Evolutionary conservation across 352 stramenopile genomes (phyloP).

Genomic region (Globisporangium sylvaticum): DNA sequence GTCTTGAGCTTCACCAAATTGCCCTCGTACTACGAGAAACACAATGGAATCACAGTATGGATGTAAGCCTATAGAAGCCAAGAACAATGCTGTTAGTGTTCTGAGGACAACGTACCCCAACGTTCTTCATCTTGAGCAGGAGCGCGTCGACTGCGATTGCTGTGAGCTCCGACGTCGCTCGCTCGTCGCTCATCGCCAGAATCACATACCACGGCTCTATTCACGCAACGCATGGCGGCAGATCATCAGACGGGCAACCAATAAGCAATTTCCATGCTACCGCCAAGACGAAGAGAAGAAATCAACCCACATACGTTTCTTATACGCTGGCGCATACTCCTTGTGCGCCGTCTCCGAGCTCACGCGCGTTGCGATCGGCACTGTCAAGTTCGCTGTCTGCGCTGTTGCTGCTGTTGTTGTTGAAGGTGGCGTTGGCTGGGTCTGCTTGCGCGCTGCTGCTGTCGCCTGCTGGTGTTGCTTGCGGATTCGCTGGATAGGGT

Average conservation of each 20-base stretch:
- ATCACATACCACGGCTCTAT: slow-evolving; percentile 81
- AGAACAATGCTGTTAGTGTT: neutral
- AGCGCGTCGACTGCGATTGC: slow-evolving; percentile 39
- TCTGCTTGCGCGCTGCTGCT: neutral
- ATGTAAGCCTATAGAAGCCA: neutral
- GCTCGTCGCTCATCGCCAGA: slow-evolving; percentile 35
- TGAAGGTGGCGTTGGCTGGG: neutral
- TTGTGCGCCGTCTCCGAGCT: slow-evolving; percentile 11
- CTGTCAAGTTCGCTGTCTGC: neutral
- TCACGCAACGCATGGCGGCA: neutral
- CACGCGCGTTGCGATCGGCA: neutral
- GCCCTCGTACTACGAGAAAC: slow-evolving; percentile 46
- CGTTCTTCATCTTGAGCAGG: slow-evolving; percentile 43
- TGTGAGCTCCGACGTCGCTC: slow-evolving; percentile 28
- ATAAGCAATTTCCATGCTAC: neutral
- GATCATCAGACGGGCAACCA: neutral
- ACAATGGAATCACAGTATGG: neutral
- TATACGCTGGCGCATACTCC: slow-evolving; percentile 47
- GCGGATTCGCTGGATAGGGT: neutral
- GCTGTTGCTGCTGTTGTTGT: neutral
- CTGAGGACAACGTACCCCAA: slow-evolving; percentile 32
- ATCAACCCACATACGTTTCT: slow-evolving; percentile 45
- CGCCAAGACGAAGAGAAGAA: neutral
- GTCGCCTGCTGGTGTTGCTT: neutral
- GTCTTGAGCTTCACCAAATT: slow-evolving; percentile 43